phyloP scores from a whole-genome alignment of 345 rosid genomes.

The Brassica carinata region DNA sequence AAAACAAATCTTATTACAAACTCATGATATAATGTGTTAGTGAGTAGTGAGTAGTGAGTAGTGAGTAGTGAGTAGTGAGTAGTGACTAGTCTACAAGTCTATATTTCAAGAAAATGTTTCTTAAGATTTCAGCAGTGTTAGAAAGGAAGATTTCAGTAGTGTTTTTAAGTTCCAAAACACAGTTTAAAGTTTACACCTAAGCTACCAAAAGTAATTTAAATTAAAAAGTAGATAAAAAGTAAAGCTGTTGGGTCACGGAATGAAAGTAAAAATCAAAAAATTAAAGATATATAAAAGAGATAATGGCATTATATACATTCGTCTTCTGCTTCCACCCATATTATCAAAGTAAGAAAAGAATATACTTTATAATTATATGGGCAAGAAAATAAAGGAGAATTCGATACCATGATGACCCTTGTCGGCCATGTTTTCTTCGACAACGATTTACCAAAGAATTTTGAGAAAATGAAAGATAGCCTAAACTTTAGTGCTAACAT shows the following conservation, averaged over 20 bases:
- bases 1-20: not conserved
- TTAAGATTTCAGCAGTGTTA: not conserved
- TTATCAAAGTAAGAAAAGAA: slow-evolving; percentile 34
- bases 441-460: not conserved
- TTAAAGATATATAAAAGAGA: slow-evolving; percentile 10
- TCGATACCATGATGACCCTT: slow-evolving; percentile 37
- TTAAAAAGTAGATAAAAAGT: not conserved
- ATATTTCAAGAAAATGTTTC: not conserved
- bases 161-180: not conserved
- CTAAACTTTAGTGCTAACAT: slow-evolving; percentile 22
- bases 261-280: slow-evolving; percentile 16
- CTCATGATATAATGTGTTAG: not conserved
- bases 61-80: not conserved
- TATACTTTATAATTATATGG: slow-evolving; percentile 25
- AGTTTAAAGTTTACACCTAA: slow-evolving; percentile 10
- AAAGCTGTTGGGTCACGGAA: slow-evolving; percentile 14
- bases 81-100: not conserved
- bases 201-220: slow-evolving; percentile 11
- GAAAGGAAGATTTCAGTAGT: not conserved
- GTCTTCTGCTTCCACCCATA: slow-evolving; percentile 32
- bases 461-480: slow-evolving; percentile 13
- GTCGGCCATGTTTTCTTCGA: slow-evolving; percentile 37
- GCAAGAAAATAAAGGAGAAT: slow-evolving; percentile 8
- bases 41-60: not conserved
- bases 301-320: slow-evolving; percentile 25